phyloP scores from a whole-genome alignment of 2,329 filamentous ascomycete genomes.

The Nannizziopsis barbatae region DNA sequence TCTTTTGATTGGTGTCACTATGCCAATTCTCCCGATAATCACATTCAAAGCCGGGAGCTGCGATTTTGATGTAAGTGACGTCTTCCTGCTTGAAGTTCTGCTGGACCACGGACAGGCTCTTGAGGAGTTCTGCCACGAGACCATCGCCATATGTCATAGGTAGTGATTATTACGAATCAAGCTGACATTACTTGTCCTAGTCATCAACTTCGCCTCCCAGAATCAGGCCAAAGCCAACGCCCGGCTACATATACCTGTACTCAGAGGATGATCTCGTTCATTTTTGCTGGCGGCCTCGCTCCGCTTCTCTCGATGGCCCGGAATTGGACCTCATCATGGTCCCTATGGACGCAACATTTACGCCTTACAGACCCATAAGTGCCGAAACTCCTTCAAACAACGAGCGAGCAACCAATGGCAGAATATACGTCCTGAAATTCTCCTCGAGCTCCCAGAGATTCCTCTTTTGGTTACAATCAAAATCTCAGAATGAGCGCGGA shows the following conservation, averaged over 20 bases:
- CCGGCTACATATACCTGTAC: constrained; percentile 87
- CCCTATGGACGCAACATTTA: constrained; percentile 75
- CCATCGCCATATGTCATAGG: background rate
- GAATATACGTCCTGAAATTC: constrained; percentile 90
- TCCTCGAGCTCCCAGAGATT: constrained; percentile 80
- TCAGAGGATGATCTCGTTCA: constrained; percentile 88
- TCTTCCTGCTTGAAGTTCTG: constrained; percentile 3
- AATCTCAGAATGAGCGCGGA: constrained; percentile 60
- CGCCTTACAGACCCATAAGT: constrained; percentile 58
- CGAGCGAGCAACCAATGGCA: constrained; percentile 62
- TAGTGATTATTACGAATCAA: constrained; percentile 10
- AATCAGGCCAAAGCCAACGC: constrained; percentile 59
- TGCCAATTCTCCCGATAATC: constrained; percentile 78
- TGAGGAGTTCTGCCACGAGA: background rate
- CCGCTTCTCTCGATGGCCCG: constrained; percentile 56
- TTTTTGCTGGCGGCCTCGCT: constrained; percentile 91
- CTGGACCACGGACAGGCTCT: background rate
- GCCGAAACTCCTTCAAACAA: constrained; percentile 49
- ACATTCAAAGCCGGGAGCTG: constrained; percentile 95
- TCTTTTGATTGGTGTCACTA: constrained; percentile 33
- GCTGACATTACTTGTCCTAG: constrained; percentile 22
- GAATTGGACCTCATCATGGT: constrained; percentile 91
- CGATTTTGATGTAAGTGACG: constrained; percentile 60
- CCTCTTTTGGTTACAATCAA: constrained; percentile 94
- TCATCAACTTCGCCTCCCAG: constrained; percentile 52